Evolutionary conservation across 148 eudicot genomes (phyloP), one percentile per base, ranked within the genome.

Genomic region (Cornus kousa): DNA sequence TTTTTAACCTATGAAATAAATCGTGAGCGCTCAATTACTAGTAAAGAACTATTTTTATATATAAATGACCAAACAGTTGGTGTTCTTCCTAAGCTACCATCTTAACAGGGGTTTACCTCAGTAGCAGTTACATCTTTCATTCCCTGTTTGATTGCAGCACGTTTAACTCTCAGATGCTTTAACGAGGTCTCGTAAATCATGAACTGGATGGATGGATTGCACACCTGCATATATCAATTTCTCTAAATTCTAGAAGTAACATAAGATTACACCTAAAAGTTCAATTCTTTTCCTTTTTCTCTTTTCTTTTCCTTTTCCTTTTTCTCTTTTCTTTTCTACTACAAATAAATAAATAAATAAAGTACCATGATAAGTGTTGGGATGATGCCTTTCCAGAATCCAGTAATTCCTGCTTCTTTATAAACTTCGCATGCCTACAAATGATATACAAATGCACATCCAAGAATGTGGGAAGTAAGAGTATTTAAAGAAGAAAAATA

Each of bases 181-280:
- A 91, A 73, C 14, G 90, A 88, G 28, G 85, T 93, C 86, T 95
- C 98, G 74, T 93, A 93, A 76, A 95, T 90, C 98, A 93, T 93
- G 87, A 95, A 95, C 75, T 95, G 98, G 66, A 95, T 95, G 37
- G 98, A 95, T 20, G 98, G 98, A 86, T 95, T 95, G 85, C 94
- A 93, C 17, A 95, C 97, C 97, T 95, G 57, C 33, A 75, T 70
- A 11, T 12, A 71, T 74, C 50, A 74, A 57, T 71, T 43, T 32
- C 40, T 68, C 67, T 67, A 28, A 62, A 68, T 31, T 65, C 73
- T 37, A 79, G 60, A 71, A 31, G 43, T 66, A 59, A 23, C 78
- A 32, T 75, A 68, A 20, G 28, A 53, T 11, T 28, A 14, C 43
- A 46, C 48, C 10, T n/a, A 13, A 67, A 68, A 13, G 19, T 66